Evolutionary conservation across 225 moss, liverwort and hornwort species (phyloP), one percentile per base, ranked within the genome.

Genomic region (Thuidium tamariscinum): DNA sequence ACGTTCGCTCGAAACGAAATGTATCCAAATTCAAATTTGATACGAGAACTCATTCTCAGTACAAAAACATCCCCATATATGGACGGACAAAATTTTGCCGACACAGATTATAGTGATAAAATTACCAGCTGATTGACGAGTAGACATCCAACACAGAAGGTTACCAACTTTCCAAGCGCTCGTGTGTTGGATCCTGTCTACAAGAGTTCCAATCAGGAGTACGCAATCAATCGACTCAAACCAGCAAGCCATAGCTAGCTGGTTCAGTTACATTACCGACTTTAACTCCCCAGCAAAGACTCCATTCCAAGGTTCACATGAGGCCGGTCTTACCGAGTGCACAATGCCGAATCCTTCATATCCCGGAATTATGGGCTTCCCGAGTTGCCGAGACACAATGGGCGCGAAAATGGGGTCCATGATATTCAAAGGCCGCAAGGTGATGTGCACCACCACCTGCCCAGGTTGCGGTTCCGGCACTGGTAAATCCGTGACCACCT

Each of bases 281-380:
- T 37, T n/a, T 37, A 29, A 60, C 46, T 81, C 10, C n/a, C 60
- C 59, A 48, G 55, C 27, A 41, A 57, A 32, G 17, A 66, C 55
- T 56, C 65, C 42, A 76, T 52, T 75, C 39, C 70, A 29, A 67
- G 52, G 52, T 67, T 37, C 82, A 10, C 76, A 39, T 11, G 2
- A 26, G 9, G 3, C 27, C 27, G 84, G 10, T 15, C 80, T 81
- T 57, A 90, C 88, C 65, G 85, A 79, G 73, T 88, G 88, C 71
- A 90, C 88, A 34, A 88, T 74, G 62, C 90, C 90, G 29, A 86
- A 83, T 80, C 88, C 90, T 76, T 88, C 90, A n/a, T 82, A 82
- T n/a, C 90, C 90, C 36, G 88, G 85, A 59, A 90, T 32, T 19
- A 74, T 20, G 17, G 88, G 86, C 46, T 68, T 60, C 54, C 71